Evolutionary conservation across 768 basidiomycete species (phyloP), one percentile per base, ranked within the genome.

Genomic region (Mycena haematopus): DNA sequence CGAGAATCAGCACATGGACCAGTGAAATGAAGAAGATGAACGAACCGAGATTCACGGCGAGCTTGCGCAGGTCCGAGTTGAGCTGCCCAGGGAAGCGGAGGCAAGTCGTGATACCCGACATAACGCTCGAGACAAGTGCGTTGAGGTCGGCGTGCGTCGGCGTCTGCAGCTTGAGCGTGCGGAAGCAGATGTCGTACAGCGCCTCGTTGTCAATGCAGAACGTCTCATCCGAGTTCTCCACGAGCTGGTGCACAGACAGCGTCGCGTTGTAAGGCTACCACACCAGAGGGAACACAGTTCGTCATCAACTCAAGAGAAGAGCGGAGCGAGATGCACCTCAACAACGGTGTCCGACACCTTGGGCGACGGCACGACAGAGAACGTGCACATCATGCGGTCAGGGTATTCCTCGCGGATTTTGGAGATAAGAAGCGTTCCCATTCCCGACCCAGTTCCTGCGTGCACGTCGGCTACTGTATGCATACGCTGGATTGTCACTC

Each of bases 131-230:
- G 47, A 99, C 96, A 60, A 99, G 88, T 74, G 95, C 93, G 84
- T 99, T 99, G 66, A 99, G 89, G 75, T 99, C 95, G 68, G 93
- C 95, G 76, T 98, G 96, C 2, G 94, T 95, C 27, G 97, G 97
- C 46, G 92, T 92, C 47, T 89, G 86, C 67, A 99, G 88, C 82
- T 99, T 99, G 75, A 99, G 86, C 29, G 97, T 99, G 73, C 94
- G 87, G 87, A 96, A 94, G 80, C 96, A 98, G 73, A 99, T 99
- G 74, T 99, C 97, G 79, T 99, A 97, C 59, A 99, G 89, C 29
- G 97, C 97, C 78, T 99, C 97, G 77, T 99, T 99, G 76, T 99
- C 96, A 76, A 99, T 99, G 79, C 96, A 99, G 92, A 99, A 99
- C 19, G 97, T 99, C 80, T 97, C 95, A 74, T 99, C 96, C 45